Conservation (phyloP, 805 yeast genomes). For the Barnettozyma botsteinii region DNA sequence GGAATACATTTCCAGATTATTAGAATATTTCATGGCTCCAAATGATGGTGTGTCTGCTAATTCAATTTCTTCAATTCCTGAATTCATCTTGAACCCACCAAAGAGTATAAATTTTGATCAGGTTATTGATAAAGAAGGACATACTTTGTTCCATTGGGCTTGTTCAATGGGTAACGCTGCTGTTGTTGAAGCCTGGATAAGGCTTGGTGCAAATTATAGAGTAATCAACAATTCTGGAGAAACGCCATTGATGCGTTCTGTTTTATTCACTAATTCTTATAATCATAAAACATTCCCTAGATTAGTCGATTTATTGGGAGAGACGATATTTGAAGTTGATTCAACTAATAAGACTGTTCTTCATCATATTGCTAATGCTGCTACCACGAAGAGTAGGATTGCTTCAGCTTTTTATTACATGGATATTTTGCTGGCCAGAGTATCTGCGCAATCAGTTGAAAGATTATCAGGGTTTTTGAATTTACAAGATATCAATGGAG, state of each 20-base stretch:
- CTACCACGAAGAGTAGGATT: constrained; percentile 57
- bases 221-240: constrained; percentile 67
- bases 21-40: constrained; percentile 50
- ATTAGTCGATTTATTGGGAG: constrained; percentile 68
- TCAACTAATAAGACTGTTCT: constrained; percentile 67
- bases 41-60: constrained; percentile 37
- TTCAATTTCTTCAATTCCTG: constrained; percentile 45
- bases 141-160: constrained; percentile 96
- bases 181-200: constrained; percentile 68
- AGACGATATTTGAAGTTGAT: constrained; percentile 76
- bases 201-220: constrained; percentile 67
- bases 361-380: constrained; percentile 76
- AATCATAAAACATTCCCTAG: constrained; percentile 74
- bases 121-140: constrained; percentile 90
- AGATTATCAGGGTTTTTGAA: constrained; percentile 54
- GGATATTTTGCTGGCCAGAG: constrained; percentile 66
- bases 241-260: constrained; percentile 80
- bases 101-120: constrained; percentile 63
- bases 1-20: constrained; percentile 40
- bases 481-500: constrained; percentile 70
- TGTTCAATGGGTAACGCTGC: constrained; percentile 87
- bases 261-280: constrained; percentile 82
- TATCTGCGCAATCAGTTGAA: constrained; percentile 60
- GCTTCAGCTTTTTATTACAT: constrained; percentile 82
- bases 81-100: constrained; percentile 57